Percentiles rank a stretch among this genome's conserved stretches.
phyloP scores from a whole-genome alignment of 164 flowering plant genomes.

The Magnolia changhungtana region DNA sequence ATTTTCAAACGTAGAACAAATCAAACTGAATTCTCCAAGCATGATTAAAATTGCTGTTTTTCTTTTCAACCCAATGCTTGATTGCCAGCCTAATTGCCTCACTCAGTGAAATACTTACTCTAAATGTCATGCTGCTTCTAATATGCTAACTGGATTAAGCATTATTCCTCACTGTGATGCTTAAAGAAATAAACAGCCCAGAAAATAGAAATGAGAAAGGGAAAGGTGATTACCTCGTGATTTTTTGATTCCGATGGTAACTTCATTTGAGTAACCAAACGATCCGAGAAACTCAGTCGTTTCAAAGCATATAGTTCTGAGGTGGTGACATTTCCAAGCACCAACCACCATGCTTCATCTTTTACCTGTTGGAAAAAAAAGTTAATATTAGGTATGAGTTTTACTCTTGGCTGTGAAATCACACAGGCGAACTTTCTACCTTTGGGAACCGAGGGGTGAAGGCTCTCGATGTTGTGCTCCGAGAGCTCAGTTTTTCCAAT shows the following conservation, averaged over 20 bases:
- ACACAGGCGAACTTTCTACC: conserved; percentile 36
- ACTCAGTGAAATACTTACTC: too few species aligned
- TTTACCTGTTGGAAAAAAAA: conserved; percentile 48
- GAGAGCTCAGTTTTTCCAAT: conserved; percentile 53
- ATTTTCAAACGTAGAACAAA: too few species aligned
- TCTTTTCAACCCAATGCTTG: too few species aligned
- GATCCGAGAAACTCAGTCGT: conserved; percentile 72
- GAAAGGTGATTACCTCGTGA: conserved; percentile 42
- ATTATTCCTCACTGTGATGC: background rate
- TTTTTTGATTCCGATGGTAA: conserved; percentile 42
- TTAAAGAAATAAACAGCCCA: too few species aligned
- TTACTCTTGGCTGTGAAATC: background rate
- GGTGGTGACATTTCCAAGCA: conserved; percentile 68
- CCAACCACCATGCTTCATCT: conserved; percentile 98
- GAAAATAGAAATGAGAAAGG: background rate
- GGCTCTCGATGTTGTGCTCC: conserved; percentile 52
- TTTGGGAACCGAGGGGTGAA: conserved; percentile 85
- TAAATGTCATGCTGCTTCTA: background rate
- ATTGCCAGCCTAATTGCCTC: too few species aligned
- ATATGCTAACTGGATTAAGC: background rate
- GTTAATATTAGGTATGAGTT: conserved; percentile 6
- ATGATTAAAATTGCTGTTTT: too few species aligned
- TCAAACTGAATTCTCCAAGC: too few species aligned
- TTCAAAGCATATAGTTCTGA: conserved; percentile 77
- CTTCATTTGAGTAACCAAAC: conserved; percentile 60